A percentile compares a stretch with the other conserved stretches of the same genome.
Conservation (phyloP, 2,329 filamentous ascomycete genomes). For the Penicillium digitatum region DNA sequence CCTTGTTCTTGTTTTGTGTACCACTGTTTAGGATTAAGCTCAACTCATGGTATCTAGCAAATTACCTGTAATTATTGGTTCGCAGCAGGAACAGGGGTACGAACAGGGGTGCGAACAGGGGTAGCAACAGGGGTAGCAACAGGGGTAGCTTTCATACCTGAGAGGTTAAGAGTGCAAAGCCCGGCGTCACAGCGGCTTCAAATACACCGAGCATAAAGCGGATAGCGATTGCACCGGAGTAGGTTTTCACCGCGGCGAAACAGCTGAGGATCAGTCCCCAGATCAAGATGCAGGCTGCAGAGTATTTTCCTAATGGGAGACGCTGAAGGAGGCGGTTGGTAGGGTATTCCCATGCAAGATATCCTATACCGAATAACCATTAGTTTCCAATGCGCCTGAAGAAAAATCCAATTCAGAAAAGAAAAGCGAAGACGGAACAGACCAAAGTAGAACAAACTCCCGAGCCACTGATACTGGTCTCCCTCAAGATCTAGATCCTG, state of each 20-base stretch:
- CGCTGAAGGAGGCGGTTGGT: conserved; percentile 62
- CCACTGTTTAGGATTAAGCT: conserved; percentile 49
- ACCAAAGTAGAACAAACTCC: conserved; percentile 51
- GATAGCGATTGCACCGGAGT: conserved; percentile 59
- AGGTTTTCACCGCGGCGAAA: conserved; percentile 61
- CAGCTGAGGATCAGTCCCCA: conserved; percentile 61
- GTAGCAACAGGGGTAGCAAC: too few relatives aligned
- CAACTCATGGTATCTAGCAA: neutral
- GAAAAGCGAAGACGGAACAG: conserved; percentile 6
- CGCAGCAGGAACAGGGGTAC: neutral
- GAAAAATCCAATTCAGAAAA: neutral
- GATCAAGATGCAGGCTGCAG: conserved; percentile 59
- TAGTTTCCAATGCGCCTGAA: neutral
- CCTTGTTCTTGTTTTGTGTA: conserved; percentile 68
- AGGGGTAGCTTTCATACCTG: conserved; percentile 35
- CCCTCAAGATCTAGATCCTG: conserved; percentile 43
- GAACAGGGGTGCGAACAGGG: too few relatives aligned
- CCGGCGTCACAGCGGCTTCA: conserved; percentile 65
- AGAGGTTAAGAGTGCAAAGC: conserved; percentile 63
- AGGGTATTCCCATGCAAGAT: conserved; percentile 61
- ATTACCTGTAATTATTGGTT: neutral
- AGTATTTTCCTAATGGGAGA: conserved; percentile 64
- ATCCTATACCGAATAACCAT: conserved; percentile 30
- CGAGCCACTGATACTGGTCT: conserved; percentile 52
- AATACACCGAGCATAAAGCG: conserved; percentile 66